Evolutionary conservation across 2,329 filamentous ascomycete genomes (phyloP), one percentile per base, ranked within the genome.

Genomic region (Cladobotryum mycophilum): DNA sequence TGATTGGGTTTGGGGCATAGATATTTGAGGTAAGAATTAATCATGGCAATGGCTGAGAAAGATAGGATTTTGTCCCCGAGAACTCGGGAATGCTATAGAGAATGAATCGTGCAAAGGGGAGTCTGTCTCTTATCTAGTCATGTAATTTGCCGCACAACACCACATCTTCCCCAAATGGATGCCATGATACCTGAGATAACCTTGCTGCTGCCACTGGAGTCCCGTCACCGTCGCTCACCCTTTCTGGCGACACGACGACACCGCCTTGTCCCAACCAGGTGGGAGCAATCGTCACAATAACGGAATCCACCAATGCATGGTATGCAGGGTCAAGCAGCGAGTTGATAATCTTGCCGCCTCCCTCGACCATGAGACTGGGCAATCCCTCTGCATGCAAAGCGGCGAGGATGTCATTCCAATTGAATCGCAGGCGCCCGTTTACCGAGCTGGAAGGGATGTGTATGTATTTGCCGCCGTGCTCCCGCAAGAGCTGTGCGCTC

Each of bases 221-320:
- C 3, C 78, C 81, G 15, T 74, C 64, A 2, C 69, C 66, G 50
- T 76, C 76, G 3, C 66, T 60, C 38, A 75, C 77, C 34, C 81
- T 75, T 17, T 80, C 74, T 2, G 91, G 92, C 43, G 82, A 85
- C 3, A 96, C 88, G 11, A 83, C 76, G 9, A 96, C 88, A 7
- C 89, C 89, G 2, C 88, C 89, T 53, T 80, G 76, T 2, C 92
- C 92, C n/a, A 97, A 75, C 81, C 89, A 97, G 0, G 84, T 89
- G 8, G 92, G 92, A 3, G 92, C 90, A 61, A 96, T 83, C 0
- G 92, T 96, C 52, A 96, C 77, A 60, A 97, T 86, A 45, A 96
- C 84, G 2, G 85, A 85, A 62, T 89, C 79, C 40, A 95, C 75
- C 8, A 90, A 70, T n/a, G 65, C 60, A 14, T 80, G 73, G 60